Base-by-base conservation (phyloP, 164 flowering plant genomes). In the Vitis riparia region DNA sequence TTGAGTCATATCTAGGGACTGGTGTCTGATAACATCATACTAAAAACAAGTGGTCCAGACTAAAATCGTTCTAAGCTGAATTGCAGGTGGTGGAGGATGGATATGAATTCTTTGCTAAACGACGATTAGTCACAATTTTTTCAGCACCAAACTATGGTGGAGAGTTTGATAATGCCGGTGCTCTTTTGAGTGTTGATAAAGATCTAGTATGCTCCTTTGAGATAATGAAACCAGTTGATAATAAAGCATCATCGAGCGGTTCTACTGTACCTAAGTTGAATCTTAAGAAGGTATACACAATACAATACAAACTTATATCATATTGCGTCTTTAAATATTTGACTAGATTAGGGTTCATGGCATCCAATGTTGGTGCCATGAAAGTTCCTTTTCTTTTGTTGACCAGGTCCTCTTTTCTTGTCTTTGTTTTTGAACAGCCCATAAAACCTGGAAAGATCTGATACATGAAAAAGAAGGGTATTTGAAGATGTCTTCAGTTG, bases 101-200 rank as follows among this genome's bases (percentile, higher is more conserved):
- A 6, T 86, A 83, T 62, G 89, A 86, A 67, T 86, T 86, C 53
- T 86, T 86, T 52, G 89, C 87, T 1, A 82, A 82, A 70, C 68
- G 86, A 68, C 80, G 86, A 73, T 71, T 86, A 62, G 89, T 86
- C 30, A 86, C 89, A 7, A 86, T 86, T 63, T 86, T 86, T 72
- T 86, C 89, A 14, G 89, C 89, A 63, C 86, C 89, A 56, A 86
- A 86, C 72, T 86, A 86, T 66, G 89, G 87, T 50, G 89, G 89
- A 9, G 89, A 86, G 65, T 86, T 86, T 64, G 89, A 86, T 77
- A 86, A 86, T 71, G 89, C 82, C 0, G 89, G 89, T 75, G 89
- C 89, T 69, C 29, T 84, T 37, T 74, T 84, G 77, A 86, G 89
- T 63, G 89, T 86, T 27, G 87, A 86, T 58, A 78, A 82, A 55